These are phyloP conservation scores for Suillus cothurnatus DNA, from an alignment of 768 basidiomycete species.

Conservation along the genomic window DNA sequence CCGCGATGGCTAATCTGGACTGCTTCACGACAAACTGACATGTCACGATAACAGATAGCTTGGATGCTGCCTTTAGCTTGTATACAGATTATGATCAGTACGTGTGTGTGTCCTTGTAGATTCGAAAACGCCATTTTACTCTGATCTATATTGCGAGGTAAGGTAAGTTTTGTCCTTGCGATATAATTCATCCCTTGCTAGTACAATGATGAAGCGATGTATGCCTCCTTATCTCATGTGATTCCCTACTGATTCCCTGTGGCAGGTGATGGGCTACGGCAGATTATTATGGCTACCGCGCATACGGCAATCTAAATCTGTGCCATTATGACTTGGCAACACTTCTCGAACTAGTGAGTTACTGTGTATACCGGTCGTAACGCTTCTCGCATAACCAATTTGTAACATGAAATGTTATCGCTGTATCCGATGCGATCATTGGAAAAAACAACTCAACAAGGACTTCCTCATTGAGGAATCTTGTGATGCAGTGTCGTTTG, in stretches of 20 bases:
- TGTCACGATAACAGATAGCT: conserved; percentile 7
- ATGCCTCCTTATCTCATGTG: background rate
- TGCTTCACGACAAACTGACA: background rate
- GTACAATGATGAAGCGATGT: conserved; percentile 16
- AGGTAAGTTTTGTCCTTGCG: background rate
- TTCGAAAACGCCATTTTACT: background rate
- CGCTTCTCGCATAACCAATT: background rate
- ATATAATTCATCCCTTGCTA: background rate
- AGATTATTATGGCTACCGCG: conserved; percentile 50
- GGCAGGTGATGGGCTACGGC: conserved; percentile 53
- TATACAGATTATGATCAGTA: conserved; percentile 13
- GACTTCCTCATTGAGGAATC: too few relatives aligned
- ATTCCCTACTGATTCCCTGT: background rate
- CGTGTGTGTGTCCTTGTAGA: background rate
- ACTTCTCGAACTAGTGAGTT: conserved; percentile 47
- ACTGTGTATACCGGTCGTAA: background rate
- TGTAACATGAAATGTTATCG: conserved; percentile 15
- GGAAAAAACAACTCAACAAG: too few relatives aligned
- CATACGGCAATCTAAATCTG: conserved; percentile 47
- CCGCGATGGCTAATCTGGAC: conserved; percentile 45
- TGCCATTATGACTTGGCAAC: conserved; percentile 53
- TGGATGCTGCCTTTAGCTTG: conserved; percentile 8
- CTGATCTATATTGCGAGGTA: background rate
- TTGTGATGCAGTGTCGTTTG: conserved; percentile 23
- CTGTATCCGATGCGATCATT: too few relatives aligned